Evolutionary conservation across 768 basidiomycete genomes (phyloP), one percentile per base, ranked within the genome.

Genomic region (Hydnomerulius pinastri): DNA sequence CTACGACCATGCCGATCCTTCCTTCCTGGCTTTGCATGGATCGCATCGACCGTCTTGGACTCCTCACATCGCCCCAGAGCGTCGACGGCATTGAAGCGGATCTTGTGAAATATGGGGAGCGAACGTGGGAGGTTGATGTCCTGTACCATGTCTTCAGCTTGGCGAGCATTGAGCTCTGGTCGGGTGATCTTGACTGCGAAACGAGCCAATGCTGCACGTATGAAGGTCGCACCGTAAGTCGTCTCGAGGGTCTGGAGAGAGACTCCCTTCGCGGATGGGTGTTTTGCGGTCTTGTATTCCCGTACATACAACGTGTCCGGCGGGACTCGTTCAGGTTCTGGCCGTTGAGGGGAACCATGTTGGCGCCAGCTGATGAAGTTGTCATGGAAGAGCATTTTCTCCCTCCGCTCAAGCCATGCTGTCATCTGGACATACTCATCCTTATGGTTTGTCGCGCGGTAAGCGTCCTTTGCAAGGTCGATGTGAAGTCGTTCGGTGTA

Each of bases 341-440:
- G 7, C 15, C 9, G 12, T 9, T 8, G 12, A 28, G 7, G 8
- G 18, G 17, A 11, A 9, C 20, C 27, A 29, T 20, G 23, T 18
- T 23, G 36, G 24, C 56, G 20, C 66, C 62, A 69, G 18, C 42
- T 7, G 12, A 72, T 46, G 42, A 56, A 67, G 6, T 57, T 55
- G 4, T 57, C 51, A 53, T 59, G 62, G 1, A 38, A 57, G 20
- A 55, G 32, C 11, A 72, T 49, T 46, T 71, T 68, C 53, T 74
- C 71, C 40, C 55, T 50, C 0, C 64, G 59, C 36, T 71, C 61
- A 1, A 76, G 58, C 71, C 71, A 74, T 1, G 39, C 11, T 4
- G 69, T 70, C 75, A 76, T 76, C 48, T 75, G 74, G 4, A 48
- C n/a, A 20, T 58, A 69, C 43, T 73, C 63, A 17, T 76, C 70